A percentile compares a stretch with the other conserved stretches of the same genome.
Conservation (phyloP, 192 early-diverging fungal species). For the Linnemannia zychae region DNA sequence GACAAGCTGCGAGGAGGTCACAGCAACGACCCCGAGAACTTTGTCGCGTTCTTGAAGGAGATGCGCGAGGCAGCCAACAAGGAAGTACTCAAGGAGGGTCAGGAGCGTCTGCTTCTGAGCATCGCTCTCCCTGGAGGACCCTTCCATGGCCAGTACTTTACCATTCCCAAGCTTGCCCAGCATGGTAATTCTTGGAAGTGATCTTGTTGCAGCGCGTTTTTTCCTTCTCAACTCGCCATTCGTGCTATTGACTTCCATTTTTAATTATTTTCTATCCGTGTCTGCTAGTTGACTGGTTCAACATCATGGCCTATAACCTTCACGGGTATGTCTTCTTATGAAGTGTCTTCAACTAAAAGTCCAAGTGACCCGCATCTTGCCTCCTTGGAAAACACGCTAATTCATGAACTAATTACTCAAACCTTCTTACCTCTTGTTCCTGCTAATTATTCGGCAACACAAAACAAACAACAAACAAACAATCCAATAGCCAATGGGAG, state of each 20-base stretch:
- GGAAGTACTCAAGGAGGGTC: slow-evolving; percentile 27
- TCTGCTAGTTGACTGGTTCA: slow-evolving; percentile 49
- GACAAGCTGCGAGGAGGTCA: slow-evolving; percentile 41
- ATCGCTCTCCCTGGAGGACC: slow-evolving; percentile 50
- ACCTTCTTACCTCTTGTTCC: neutral
- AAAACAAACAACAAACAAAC: neutral
- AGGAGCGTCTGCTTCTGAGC: slow-evolving; percentile 40
- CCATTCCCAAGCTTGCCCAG: slow-evolving; percentile 33
- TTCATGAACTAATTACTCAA: neutral
- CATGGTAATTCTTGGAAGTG: slow-evolving; percentile 22
- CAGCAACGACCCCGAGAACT: slow-evolving; percentile 40
- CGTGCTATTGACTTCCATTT: neutral
- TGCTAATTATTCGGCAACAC: neutral
- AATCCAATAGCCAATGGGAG: slow-evolving; percentile 50
- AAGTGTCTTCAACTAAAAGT: neutral
- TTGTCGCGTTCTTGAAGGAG: slow-evolving; percentile 46
- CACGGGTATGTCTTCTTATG: slow-evolving; percentile 33
- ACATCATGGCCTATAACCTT: slow-evolving; percentile 57
- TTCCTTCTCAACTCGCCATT: no score
- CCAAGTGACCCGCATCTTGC: neutral
- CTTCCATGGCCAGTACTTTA: slow-evolving; percentile 45
- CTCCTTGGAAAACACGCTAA: neutral
- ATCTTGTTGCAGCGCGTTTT: no score
- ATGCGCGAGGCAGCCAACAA: slow-evolving; percentile 39
- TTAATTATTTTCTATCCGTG: neutral